Evolutionary conservation across 768 basidiomycete genomes (phyloP).

Genomic region (Tubosaeta brunneosetosa): DNA sequence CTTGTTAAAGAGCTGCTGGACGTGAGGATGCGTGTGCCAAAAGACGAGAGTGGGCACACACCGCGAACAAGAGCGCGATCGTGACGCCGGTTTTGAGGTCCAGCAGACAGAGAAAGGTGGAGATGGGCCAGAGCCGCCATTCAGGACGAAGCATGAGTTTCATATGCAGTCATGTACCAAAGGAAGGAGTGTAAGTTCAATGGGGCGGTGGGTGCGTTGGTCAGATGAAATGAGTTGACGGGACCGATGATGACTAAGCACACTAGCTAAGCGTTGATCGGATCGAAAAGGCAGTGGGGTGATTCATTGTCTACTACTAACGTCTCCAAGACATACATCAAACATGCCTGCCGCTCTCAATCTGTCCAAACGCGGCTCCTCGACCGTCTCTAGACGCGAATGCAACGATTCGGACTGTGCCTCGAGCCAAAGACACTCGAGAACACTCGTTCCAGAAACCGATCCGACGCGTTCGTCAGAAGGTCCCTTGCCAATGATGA

Average conservation of each 20-base stretch:
- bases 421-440: neutral
- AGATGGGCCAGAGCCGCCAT: constrained; percentile 79
- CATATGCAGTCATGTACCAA: constrained; percentile 45
- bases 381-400: neutral
- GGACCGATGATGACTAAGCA: constrained; percentile 17
- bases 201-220: neutral
- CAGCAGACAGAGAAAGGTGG: constrained; percentile 79
- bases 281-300: too few species aligned
- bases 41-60: constrained; percentile 38
- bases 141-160: constrained; percentile 78
- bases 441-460: neutral
- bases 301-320: neutral
- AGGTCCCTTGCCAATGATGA: neutral
- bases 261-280: neutral
- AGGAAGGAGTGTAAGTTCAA: constrained; percentile 3
- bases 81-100: constrained; percentile 94
- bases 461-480: neutral
- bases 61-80: constrained; percentile 84
- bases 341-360: neutral
- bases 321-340: neutral
- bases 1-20: constrained; percentile 83
- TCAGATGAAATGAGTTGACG: neutral
- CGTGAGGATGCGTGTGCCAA: too few species aligned
- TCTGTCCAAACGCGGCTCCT: neutral
- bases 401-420: neutral